These are phyloP conservation scores for Ascobolus immersus DNA, from an alignment of 495 filamentous ascomycete genomes.

Conservation along the genomic window DNA sequence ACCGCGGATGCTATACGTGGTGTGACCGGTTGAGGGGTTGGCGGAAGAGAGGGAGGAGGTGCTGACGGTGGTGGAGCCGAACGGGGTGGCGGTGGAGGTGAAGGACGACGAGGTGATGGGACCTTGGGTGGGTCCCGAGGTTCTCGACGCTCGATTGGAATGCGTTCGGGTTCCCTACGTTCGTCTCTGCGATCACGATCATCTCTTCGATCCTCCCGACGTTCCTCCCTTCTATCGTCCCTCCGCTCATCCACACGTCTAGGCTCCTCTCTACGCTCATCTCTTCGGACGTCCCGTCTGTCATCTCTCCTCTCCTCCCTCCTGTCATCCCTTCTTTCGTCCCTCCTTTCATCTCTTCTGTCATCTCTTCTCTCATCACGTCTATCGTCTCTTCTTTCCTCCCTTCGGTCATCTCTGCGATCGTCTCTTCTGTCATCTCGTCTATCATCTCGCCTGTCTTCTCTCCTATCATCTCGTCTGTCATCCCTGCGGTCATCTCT, in stretches of 20 bases:
- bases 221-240: conserved; percentile 4
- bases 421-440: conserved; percentile 11
- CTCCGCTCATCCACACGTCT: conserved; percentile 7
- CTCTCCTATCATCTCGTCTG: too few species aligned
- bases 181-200: too few species aligned
- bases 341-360: too few species aligned
- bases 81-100: conserved; percentile 5
- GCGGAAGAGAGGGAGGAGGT: conserved; percentile 3
- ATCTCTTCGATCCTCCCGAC: conserved; percentile 12
- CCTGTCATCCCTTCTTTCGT: too few species aligned
- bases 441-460: conserved; percentile 8
- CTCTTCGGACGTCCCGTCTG: too few species aligned
- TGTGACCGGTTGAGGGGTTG: not conserved
- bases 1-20: not conserved
- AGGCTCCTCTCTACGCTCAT: too few species aligned
- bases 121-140: conserved; percentile 10
- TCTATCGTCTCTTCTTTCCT: too few species aligned
- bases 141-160: conserved; percentile 6
- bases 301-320: too few species aligned
- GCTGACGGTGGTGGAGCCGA: conserved; percentile 6
- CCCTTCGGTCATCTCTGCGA: too few species aligned
- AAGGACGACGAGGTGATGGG: conserved; percentile 4
- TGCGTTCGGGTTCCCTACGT: conserved; percentile 8
- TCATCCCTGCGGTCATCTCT: too few species aligned
- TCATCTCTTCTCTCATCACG: too few species aligned